Percentiles rank a stretch among this genome's conserved stretches.
These are phyloP conservation scores for Zopfochytrium polystomum DNA, from an alignment of 371 early-diverging fungal species.

Conservation along the genomic window DNA sequence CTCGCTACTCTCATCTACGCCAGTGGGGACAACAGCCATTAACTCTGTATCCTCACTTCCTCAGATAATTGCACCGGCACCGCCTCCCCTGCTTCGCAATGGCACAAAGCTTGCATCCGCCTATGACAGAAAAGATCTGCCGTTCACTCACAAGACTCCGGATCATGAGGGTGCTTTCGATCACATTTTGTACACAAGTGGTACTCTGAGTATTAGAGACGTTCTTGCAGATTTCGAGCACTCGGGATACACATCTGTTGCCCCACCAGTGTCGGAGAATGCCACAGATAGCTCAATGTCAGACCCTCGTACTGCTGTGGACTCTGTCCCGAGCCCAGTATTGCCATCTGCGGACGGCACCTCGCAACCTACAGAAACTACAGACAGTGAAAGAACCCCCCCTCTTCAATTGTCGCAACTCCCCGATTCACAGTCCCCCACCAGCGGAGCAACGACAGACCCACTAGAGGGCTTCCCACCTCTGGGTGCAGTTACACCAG, in stretches of 20 bases:
- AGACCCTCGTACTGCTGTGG: too few relatives aligned
- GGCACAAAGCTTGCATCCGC: neutral
- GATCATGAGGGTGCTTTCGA: neutral
- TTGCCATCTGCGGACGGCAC: neutral
- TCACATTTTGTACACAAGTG: too few relatives aligned
- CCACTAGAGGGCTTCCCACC: constrained; percentile 2
- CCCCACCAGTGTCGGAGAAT: too few relatives aligned
- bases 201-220: too few relatives aligned
- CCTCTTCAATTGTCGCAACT: neutral
- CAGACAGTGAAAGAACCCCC: neutral
- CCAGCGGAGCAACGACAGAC: neutral
- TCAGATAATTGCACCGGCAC: neutral
- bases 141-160: neutral
- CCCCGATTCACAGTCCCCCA: too few relatives aligned
- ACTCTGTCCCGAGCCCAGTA: too few relatives aligned
- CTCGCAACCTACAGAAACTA: neutral
- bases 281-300: too few relatives aligned
- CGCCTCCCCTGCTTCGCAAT: neutral
- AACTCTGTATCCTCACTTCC: neutral
- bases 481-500: too few relatives aligned
- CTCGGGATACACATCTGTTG: too few relatives aligned
- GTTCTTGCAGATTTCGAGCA: too few relatives aligned
- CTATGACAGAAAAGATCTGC: neutral
- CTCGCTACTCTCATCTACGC: neutral
- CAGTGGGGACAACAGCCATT: neutral